A percentile compares a stretch with the other conserved stretches of the same genome.
phyloP scores from a whole-genome alignment of 257 asterid species.

The Jaltomata sinuosa region DNA sequence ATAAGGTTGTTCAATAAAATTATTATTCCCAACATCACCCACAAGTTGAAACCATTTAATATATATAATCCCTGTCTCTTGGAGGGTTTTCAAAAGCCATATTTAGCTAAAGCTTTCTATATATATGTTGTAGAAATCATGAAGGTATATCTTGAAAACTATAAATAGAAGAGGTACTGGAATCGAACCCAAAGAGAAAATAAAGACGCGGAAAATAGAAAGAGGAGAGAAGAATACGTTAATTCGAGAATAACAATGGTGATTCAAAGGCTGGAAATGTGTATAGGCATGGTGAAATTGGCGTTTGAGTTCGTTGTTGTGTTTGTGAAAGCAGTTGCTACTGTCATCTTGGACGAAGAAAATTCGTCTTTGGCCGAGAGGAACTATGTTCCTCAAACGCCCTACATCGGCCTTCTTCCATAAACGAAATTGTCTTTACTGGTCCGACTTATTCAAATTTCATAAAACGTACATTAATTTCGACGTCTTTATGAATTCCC shows the following conservation, averaged over 20 bases:
- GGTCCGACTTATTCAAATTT: background rate
- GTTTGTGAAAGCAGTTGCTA: conserved; percentile 35
- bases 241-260: conserved; percentile 20
- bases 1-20: background rate
- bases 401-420: conserved; percentile 53
- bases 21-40: background rate
- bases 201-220: background rate
- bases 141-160: background rate
- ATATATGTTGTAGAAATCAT: background rate
- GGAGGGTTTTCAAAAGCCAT: background rate
- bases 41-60: background rate
- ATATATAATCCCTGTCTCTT: background rate
- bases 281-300: conserved; percentile 33
- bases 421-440: background rate
- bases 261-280: conserved; percentile 38
- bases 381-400: conserved; percentile 12
- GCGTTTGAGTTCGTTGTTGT: conserved; percentile 25
- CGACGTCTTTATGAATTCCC: background rate
- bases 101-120: background rate
- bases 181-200: background rate
- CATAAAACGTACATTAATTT: too few species aligned
- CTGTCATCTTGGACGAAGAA: background rate
- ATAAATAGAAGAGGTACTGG: background rate
- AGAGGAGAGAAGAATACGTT: background rate
- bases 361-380: conserved; percentile 2